Percentiles rank a stretch among this genome's conserved stretches.
These are phyloP conservation scores for Musa itinerans DNA, from an alignment of 176 grass and related monocot species.

Conservation along the genomic window DNA sequence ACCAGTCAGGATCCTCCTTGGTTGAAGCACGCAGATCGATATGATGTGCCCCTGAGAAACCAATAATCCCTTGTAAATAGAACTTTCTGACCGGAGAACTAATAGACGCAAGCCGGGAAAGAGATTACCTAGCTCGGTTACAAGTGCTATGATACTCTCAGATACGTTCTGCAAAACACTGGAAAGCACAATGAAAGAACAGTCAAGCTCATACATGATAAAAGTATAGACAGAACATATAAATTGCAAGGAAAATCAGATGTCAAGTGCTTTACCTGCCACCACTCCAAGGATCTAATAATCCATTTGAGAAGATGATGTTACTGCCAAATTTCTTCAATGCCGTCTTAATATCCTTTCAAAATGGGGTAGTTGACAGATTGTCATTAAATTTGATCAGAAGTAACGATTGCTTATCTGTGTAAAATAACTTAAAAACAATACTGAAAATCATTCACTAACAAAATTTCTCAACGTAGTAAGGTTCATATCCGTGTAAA, in stretches of 20 bases:
- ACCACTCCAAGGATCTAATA: constrained; percentile 90
- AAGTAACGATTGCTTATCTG: not conserved
- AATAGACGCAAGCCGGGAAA: not conserved
- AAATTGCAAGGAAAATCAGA: not conserved
- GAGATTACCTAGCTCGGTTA: constrained; percentile 70
- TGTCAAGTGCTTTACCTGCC: constrained; percentile 49
- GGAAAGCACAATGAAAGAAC: constrained; percentile 23
- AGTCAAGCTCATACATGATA: not conserved
- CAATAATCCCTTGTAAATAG: not conserved
- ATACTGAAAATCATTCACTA: too few relatives aligned
- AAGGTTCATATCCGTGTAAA: too few relatives aligned
- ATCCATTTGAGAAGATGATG: constrained; percentile 94
- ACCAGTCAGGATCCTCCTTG: constrained; percentile 67
- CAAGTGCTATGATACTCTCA: constrained; percentile 60
- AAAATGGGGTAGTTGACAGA: not conserved
- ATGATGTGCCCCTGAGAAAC: constrained; percentile 70
- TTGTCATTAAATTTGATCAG: not conserved
- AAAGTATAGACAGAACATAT: constrained; percentile 12
- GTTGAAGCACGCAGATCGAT: constrained; percentile 59
- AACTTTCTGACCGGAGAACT: not conserved
- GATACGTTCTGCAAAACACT: constrained; percentile 89
- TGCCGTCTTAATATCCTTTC: constrained; percentile 49
- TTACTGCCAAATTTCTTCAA: constrained; percentile 86
- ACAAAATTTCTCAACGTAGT: not conserved
- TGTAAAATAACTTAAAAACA: too few relatives aligned